These are phyloP conservation scores for Epichloe typhina DNA, from an alignment of 2,329 filamentous ascomycete genomes.

Conservation along the genomic window DNA sequence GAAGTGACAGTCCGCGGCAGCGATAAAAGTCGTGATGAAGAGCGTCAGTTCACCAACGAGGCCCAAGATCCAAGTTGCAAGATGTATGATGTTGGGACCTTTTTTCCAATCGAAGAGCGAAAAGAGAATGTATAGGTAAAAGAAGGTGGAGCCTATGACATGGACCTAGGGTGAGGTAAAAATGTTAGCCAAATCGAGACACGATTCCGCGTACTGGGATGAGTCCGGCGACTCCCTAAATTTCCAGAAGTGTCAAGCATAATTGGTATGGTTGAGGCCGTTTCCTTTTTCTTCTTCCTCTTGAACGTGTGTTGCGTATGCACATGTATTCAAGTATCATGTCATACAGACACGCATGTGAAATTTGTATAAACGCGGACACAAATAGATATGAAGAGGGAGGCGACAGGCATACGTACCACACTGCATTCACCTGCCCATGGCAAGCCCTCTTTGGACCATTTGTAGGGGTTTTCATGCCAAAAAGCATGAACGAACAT, in stretches of 20 bases:
- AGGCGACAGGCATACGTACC: constrained; percentile 36
- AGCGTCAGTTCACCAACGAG: constrained; percentile 62
- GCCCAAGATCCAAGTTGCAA: constrained; percentile 64
- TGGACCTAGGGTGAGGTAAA: constrained; percentile 51
- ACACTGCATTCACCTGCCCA: constrained; percentile 72
- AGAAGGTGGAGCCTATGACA: constrained; percentile 70
- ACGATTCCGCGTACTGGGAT: not conserved
- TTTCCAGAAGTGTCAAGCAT: too few species aligned
- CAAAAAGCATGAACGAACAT: constrained; percentile 62
- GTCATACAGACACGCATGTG: too few species aligned
- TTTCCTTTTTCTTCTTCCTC: too few species aligned
- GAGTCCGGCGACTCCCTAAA: not conserved
- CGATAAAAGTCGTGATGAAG: constrained; percentile 51
- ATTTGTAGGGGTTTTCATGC: constrained; percentile 24
- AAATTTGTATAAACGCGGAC: too few species aligned
- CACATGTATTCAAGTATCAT: too few species aligned
- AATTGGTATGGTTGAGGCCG: too few species aligned
- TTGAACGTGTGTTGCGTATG: too few species aligned
- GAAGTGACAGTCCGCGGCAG: constrained; percentile 56
- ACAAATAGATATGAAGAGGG: not conserved
- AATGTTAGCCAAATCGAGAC: not conserved
- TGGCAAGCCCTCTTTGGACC: constrained; percentile 31
- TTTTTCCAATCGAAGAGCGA: constrained; percentile 74
- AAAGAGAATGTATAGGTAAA: constrained; percentile 75
- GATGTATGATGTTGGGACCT: constrained; percentile 67